These are phyloP conservation scores for Dimocarpus longan DNA, from an alignment of 345 rosid genomes.

Conservation along the genomic window DNA sequence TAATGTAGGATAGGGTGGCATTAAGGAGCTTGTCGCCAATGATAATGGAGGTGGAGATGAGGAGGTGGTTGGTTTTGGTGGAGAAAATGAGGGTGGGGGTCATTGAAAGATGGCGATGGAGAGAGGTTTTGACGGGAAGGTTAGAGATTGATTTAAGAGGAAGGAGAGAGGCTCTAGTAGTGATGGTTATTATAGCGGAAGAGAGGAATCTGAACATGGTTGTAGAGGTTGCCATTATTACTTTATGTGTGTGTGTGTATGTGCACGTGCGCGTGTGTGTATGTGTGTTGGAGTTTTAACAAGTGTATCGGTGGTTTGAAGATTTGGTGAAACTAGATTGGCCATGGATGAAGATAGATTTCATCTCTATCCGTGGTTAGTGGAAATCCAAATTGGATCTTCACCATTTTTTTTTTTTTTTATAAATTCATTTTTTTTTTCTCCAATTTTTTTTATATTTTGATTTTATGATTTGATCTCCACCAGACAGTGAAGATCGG, in stretches of 20 bases:
- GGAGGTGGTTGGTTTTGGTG: slow-evolving; percentile 21
- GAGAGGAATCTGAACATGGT: slow-evolving; percentile 54
- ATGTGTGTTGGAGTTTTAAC: too few species aligned
- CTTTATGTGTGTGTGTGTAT: background rate
- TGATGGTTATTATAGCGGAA: slow-evolving; percentile 28
- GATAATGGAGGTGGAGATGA: slow-evolving; percentile 56
- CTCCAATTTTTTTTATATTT: too few species aligned
- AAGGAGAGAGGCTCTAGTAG: slow-evolving; percentile 22
- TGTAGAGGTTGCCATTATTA: slow-evolving; percentile 45
- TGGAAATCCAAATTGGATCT: too few species aligned
- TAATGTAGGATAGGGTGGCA: slow-evolving; percentile 82
- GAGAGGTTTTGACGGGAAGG: slow-evolving; percentile 32
- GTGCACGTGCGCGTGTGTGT: background rate
- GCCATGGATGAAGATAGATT: too few species aligned
- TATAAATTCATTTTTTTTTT: too few species aligned
- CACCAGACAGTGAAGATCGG: too few species aligned
- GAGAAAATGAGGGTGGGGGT: slow-evolving; percentile 26
- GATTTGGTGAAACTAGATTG: too few species aligned
- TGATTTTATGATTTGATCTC: too few species aligned
- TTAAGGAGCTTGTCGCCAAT: slow-evolving; percentile 85
- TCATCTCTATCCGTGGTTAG: too few species aligned
- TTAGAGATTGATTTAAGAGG: slow-evolving; percentile 28
- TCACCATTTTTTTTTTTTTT: too few species aligned
- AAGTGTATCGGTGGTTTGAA: background rate
- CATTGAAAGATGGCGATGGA: slow-evolving; percentile 31